These are phyloP conservation scores for Serendipita sp. DNA, from an alignment of 768 basidiomycete genomes.

Conservation along the genomic window DNA sequence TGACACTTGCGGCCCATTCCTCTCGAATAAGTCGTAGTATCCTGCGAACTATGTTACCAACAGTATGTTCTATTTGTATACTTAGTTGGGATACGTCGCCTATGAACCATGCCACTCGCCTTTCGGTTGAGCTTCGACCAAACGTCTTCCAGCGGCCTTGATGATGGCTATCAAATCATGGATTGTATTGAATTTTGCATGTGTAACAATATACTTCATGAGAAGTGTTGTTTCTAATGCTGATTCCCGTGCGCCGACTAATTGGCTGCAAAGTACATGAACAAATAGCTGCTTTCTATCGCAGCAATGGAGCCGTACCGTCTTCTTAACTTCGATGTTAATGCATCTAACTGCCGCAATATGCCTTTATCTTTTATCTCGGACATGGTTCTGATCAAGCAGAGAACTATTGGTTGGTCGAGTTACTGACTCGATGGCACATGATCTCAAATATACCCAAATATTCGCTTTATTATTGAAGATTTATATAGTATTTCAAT, in stretches of 20 bases:
- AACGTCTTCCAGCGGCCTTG: conserved; percentile 55
- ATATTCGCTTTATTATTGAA: neutral
- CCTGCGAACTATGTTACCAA: conserved; percentile 88
- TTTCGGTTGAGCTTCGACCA: conserved; percentile 90
- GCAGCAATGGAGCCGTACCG: conserved; percentile 12
- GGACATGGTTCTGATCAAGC: neutral
- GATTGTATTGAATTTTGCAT: conserved; percentile 72
- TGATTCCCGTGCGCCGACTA: conserved; percentile 79
- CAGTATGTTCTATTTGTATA: conserved; percentile 59
- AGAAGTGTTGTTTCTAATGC: conserved; percentile 82
- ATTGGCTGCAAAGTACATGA: conserved; percentile 40
- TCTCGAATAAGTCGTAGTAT: conserved; percentile 89
- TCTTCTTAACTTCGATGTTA: conserved; percentile 17
- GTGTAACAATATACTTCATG: conserved; percentile 77
- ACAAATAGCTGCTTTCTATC: neutral
- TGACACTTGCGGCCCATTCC: conserved; percentile 75
- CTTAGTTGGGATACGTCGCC: neutral
- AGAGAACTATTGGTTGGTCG: neutral
- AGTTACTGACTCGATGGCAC: neutral
- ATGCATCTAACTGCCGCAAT: conserved; percentile 15
- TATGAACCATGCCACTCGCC: conserved; percentile 30
- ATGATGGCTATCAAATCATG: conserved; percentile 72
- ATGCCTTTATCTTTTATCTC: conserved; percentile 13
- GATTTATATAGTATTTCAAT: no score
- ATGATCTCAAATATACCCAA: neutral